Evolutionary conservation across 176 grass and related monocot species (phyloP).

Genomic region (Zizania latifolia): DNA sequence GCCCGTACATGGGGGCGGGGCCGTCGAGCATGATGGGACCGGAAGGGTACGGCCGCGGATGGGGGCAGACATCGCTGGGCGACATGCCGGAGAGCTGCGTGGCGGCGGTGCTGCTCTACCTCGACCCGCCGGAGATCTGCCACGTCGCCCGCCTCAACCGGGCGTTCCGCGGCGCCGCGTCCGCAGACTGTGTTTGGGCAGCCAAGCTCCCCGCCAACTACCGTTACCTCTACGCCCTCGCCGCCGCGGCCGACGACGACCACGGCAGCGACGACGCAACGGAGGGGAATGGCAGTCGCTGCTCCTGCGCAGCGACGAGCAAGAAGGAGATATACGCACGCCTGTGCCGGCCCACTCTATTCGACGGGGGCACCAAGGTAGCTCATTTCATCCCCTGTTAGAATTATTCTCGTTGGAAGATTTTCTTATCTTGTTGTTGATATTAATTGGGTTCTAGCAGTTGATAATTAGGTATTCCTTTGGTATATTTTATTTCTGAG

Average conservation of each 20-base stretch:
- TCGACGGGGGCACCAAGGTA: constrained; percentile 69
- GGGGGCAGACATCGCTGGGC: constrained; percentile 50
- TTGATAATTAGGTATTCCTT: not conserved
- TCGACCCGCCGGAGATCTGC: constrained; percentile 83
- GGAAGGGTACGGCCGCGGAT: constrained; percentile 33
- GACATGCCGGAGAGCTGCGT: constrained; percentile 88
- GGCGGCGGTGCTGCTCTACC: constrained; percentile 64
- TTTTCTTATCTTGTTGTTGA: constrained; percentile 6
- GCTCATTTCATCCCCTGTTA: not conserved
- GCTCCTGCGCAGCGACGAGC: constrained; percentile 14
- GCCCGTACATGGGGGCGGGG: constrained; percentile 49
- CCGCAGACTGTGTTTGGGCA: constrained; percentile 67
- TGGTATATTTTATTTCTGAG: not conserved
- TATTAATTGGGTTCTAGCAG: not conserved
- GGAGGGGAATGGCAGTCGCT: constrained; percentile 5
- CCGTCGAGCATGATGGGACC: constrained; percentile 45
- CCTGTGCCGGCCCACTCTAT: constrained; percentile 58
- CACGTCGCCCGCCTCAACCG: constrained; percentile 54
- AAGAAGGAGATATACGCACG: constrained; percentile 69
- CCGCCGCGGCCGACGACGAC: constrained; percentile 41
- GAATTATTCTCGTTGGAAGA: not conserved
- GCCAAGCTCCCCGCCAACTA: constrained; percentile 68
- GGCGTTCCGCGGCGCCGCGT: constrained; percentile 61
- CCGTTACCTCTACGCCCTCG: constrained; percentile 46
- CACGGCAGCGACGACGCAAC: not conserved